Conservation (phyloP, 176 grass and related monocot species). For the Melocanna baccifera region DNA sequence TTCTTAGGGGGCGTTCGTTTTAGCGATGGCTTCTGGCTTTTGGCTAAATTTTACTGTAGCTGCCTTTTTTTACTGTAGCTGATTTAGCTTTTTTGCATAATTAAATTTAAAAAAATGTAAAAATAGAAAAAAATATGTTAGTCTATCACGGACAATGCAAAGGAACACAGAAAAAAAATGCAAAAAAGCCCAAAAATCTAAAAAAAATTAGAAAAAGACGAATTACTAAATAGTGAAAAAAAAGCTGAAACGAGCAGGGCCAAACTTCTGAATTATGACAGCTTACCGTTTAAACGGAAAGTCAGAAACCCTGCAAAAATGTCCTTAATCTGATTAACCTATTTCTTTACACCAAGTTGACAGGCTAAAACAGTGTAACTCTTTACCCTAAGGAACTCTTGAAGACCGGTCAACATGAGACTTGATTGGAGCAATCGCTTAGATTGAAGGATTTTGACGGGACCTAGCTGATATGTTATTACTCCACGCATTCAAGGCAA, state of each 20-base stretch:
- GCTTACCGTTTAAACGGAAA: background rate
- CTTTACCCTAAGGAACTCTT: background rate
- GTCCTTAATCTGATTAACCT: background rate
- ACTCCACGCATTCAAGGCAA: slow-evolving; percentile 20
- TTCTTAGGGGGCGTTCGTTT: background rate
- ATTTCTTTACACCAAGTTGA: background rate
- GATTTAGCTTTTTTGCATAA: too few relatives aligned
- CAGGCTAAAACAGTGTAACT: background rate
- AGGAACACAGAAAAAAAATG: too few relatives aligned
- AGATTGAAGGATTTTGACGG: background rate
- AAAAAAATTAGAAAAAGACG: too few relatives aligned
- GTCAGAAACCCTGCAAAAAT: background rate
- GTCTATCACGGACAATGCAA: too few relatives aligned
- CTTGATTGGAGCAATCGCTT: background rate
- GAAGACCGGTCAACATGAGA: slow-evolving; percentile 1
- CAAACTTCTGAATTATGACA: background rate
- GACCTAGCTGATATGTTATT: background rate
- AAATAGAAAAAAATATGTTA: too few relatives aligned
- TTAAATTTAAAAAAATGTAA: too few relatives aligned
- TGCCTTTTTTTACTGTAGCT: too few relatives aligned
- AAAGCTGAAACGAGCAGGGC: too few relatives aligned
- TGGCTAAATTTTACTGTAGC: too few relatives aligned
- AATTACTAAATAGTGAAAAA: too few relatives aligned
- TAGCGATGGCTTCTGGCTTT: too few relatives aligned
- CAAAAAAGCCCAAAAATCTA: too few relatives aligned